Conservation (phyloP, 139 green algal genomes). For the Parachlorella kessleri region DNA sequence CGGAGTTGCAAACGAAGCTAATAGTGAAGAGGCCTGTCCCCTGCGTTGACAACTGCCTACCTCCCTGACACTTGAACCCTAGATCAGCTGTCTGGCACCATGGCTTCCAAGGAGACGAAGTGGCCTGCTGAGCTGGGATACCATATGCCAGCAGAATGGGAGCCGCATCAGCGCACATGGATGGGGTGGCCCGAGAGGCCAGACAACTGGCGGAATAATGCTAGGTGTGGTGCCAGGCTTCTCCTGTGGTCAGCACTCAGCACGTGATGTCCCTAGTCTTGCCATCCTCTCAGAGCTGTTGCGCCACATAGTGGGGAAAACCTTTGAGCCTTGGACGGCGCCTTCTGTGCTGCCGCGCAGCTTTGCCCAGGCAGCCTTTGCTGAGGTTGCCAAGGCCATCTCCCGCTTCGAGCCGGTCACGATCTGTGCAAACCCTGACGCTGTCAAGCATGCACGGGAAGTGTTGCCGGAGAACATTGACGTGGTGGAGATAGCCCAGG, state of each 20-base stretch:
- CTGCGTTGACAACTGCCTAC: too few relatives aligned
- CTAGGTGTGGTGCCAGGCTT: too few relatives aligned
- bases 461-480: slow-evolving; percentile 15
- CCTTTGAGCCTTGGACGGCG: neutral
- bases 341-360: neutral
- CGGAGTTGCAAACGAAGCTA: too few relatives aligned
- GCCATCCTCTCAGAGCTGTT: too few relatives aligned
- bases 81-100: too few relatives aligned
- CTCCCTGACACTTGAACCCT: too few relatives aligned
- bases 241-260: too few relatives aligned
- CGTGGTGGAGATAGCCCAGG: slow-evolving; percentile 32
- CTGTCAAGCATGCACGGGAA: slow-evolving; percentile 10
- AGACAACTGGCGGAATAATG: slow-evolving; percentile 56
- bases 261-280: too few relatives aligned
- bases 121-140: slow-evolving; percentile 16
- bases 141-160: slow-evolving; percentile 48
- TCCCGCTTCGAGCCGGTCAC: slow-evolving; percentile 56
- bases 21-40: too few relatives aligned
- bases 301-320: too few relatives aligned
- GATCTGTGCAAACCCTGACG: slow-evolving; percentile 33
- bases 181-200: slow-evolving; percentile 50
- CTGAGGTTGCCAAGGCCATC: slow-evolving; percentile 50
- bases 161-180: slow-evolving; percentile 38
- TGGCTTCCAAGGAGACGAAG: neutral
- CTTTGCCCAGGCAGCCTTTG: slow-evolving; percentile 52